Conservation (phyloP, 2,329 filamentous ascomycete species). For the Mycosphaerella sp. region DNA sequence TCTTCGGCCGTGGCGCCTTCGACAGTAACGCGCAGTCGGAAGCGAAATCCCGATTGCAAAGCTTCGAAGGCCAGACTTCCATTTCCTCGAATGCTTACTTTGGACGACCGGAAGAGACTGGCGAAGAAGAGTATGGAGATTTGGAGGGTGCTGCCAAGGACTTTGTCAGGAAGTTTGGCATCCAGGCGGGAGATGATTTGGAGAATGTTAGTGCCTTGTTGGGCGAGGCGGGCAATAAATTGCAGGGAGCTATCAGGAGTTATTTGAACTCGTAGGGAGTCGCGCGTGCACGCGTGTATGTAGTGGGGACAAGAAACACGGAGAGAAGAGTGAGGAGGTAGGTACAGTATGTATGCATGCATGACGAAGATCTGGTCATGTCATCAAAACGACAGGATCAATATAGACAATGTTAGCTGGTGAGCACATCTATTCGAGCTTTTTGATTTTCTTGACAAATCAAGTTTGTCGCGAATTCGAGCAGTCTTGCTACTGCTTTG, state of each 20-base stretch:
- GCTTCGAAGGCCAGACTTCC: constrained; percentile 84
- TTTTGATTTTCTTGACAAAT: constrained; percentile 45
- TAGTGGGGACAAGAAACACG: not conserved
- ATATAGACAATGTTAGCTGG: not conserved
- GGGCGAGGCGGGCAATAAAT: constrained; percentile 75
- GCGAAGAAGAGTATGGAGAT: constrained; percentile 67
- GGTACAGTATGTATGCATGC: not conserved
- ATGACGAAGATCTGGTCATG: not conserved
- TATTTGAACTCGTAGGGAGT: constrained; percentile 29
- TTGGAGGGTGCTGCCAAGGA: constrained; percentile 92
- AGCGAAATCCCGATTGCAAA: constrained; percentile 78
- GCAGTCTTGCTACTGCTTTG: constrained; percentile 54
- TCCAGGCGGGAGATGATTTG: constrained; percentile 91
- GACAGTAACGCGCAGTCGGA: constrained; percentile 75
- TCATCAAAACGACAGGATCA: not conserved
- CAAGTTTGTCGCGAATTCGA: constrained; percentile 55
- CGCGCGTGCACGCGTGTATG: not conserved
- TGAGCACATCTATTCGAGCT: not conserved
- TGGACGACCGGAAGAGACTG: constrained; percentile 71
- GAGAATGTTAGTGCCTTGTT: constrained; percentile 80
- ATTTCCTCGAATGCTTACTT: constrained; percentile 99
- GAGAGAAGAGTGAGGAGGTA: not conserved
- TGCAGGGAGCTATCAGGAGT: constrained; percentile 59
- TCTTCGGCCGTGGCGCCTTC: constrained; percentile 85
- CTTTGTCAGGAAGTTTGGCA: constrained; percentile 89